These are phyloP conservation scores for Chrysoporthe cubensis DNA, from an alignment of 2,329 filamentous ascomycete genomes.

Conservation along the genomic window DNA sequence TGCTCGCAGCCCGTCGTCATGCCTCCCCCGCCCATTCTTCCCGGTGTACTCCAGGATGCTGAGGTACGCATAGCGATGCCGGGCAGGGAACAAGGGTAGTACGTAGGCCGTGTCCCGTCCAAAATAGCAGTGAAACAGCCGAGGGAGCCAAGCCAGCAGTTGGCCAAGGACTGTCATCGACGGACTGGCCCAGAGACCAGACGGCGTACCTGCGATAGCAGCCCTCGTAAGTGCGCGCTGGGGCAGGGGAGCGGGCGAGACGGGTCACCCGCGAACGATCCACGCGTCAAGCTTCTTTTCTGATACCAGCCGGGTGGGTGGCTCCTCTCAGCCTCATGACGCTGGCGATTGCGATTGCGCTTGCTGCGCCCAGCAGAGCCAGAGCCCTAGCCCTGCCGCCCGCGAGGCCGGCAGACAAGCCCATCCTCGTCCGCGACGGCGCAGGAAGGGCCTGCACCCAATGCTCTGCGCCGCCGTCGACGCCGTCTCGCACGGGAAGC, in stretches of 20 bases:
- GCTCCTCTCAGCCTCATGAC: constrained; percentile 1
- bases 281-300: constrained; percentile 24
- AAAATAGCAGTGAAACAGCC: constrained; percentile 28
- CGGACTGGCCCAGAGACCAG: neutral
- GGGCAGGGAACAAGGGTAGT: constrained; percentile 9
- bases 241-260: constrained; percentile 3
- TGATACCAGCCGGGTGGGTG: constrained; percentile 4
- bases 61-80: constrained; percentile 21
- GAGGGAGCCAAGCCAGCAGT: constrained; percentile 12
- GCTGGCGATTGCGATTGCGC: neutral
- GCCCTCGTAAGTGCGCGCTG: neutral
- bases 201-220: constrained; percentile 2
- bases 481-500: neutral
- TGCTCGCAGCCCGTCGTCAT: neutral
- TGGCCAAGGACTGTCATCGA: neutral
- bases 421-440: constrained; percentile 1
- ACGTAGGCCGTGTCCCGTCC: constrained; percentile 18
- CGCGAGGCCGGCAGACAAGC: constrained; percentile 5
- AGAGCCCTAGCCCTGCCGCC: neutral
- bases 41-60: constrained; percentile 16
- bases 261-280: constrained; percentile 15
- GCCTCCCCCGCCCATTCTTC: neutral
- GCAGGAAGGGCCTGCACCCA: constrained; percentile 14
- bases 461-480: neutral
- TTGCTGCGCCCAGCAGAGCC: neutral